Base-by-base conservation (phyloP, 371 early-diverging fungal genomes). In the Nematocida sp. region DNA sequence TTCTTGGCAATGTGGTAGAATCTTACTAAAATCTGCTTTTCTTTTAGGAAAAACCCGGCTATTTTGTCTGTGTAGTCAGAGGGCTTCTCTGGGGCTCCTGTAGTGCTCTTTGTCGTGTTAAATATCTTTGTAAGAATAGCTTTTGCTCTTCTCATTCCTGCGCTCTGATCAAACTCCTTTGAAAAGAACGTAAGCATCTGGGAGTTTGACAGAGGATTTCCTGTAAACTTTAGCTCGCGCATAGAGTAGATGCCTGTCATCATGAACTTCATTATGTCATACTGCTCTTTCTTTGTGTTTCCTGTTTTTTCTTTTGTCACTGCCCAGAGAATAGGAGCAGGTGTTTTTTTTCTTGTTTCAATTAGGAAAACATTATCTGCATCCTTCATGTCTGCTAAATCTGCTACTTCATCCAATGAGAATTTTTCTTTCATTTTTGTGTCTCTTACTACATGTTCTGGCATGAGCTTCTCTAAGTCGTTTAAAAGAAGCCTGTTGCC, bases 1-100 rank as follows among this genome's bases (percentile, higher is more conserved):
- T 61, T 71, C 38, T 71, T 71, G 50, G 77, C 36, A 20, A 71
- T 75, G 63, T 65, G 79, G 53, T 57, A 79, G 57, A 60, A 75
- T 39, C 66, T 55, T 30, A 53, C 66, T 30, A 39, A 36, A 16
- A 59, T 75, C 48, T 16, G 56, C 42, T 50, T 60, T 53, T 61
- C 66, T 38, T 55, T 28, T 18, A 55, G 39, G 33, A 59, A 75
- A 28, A 56, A 59, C 39, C 68, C 67, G 18, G 66, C 67, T 13
- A 67, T 67, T 30, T 76, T 71, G 42, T 65, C 66, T 42, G 38
- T 42, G 47, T 56, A 55, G 28, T 69, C 69, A n/a, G 26, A 42
- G 25, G 61, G 9, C 13, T 32, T 28, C 26, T 9, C 23, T 7
- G 59, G 49, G 30, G 16, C 66, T 33, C 18, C 42, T 50, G 9